Evolutionary conservation across 768 basidiomycete genomes (phyloP).

Genomic region (Kwoniella sp.): DNA sequence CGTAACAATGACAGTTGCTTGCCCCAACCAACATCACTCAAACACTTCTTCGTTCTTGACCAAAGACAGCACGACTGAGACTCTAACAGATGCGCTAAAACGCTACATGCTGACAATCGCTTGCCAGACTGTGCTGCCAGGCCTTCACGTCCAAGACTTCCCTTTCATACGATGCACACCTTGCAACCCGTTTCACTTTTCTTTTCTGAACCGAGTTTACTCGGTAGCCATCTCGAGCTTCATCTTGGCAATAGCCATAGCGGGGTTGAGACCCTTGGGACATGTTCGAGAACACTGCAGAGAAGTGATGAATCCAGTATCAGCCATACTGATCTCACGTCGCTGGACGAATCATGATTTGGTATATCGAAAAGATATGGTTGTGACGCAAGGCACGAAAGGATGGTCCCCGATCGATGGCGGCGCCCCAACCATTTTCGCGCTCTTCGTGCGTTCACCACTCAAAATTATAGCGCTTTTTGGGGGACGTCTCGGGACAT

Average conservation of each 20-base stretch:
- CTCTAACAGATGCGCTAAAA: not conserved
- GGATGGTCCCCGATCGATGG: not conserved
- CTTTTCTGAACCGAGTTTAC: not conserved
- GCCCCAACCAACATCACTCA: too few relatives aligned
- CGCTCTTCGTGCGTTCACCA: not conserved
- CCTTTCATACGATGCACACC: too few relatives aligned
- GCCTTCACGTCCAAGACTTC: too few relatives aligned
- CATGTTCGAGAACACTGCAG: constrained; percentile 82
- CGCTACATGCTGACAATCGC: not conserved
- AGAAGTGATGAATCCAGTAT: not conserved
- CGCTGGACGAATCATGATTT: not conserved
- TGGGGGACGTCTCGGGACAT: too few relatives aligned
- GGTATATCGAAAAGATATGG: not conserved
- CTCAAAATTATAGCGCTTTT: too few relatives aligned
- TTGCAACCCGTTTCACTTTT: not conserved
- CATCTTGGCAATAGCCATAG: constrained; percentile 87
- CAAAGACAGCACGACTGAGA: not conserved
- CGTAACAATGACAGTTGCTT: too few relatives aligned
- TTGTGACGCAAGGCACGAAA: not conserved
- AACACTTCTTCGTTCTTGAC: not conserved
- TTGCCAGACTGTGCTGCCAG: too few relatives aligned
- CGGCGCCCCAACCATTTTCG: not conserved
- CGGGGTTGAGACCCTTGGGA: constrained; percentile 94
- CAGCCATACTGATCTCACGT: not conserved
- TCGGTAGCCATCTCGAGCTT: constrained; percentile 67